Conservation (phyloP, 495 filamentous ascomycete species). For the Sporormia fimetaria region DNA sequence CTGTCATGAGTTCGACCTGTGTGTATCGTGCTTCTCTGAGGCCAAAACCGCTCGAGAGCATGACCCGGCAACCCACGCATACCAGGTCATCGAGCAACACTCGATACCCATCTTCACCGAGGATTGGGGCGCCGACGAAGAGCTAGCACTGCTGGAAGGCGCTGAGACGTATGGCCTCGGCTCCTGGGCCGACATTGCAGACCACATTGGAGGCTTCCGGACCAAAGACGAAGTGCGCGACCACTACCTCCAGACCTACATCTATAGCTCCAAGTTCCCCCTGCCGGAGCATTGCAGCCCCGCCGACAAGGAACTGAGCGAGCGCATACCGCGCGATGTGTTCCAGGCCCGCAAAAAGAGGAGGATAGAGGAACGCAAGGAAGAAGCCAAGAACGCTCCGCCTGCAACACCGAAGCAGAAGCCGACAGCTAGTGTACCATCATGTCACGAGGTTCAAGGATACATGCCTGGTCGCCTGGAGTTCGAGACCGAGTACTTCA, state of each 20-base stretch:
- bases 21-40: constrained; percentile 84
- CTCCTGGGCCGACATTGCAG: constrained; percentile 95
- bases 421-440: constrained; percentile 82
- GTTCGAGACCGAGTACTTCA: constrained; percentile 95
- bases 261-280: constrained; percentile 73
- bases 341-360: constrained; percentile 92
- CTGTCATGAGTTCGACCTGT: constrained; percentile 93
- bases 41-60: constrained; percentile 68
- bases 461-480: constrained; percentile 98
- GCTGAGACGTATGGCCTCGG: constrained; percentile 96
- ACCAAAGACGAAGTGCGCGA: constrained; percentile 89
- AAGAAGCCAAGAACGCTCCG: constrained; percentile 71
- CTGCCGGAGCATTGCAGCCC: constrained; percentile 76
- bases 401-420: constrained; percentile 86
- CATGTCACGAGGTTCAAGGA: constrained; percentile 94
- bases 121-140: constrained; percentile 97
- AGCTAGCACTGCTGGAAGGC: constrained; percentile 81
- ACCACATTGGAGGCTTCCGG: constrained; percentile 92
- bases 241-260: constrained; percentile 81
- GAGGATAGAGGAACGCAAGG: constrained; percentile 83
- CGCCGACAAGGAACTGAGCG: constrained; percentile 60
- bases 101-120: constrained; percentile 89
- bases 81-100: constrained; percentile 93
- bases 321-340: constrained; percentile 73
- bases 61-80: constrained; percentile 72